Base-by-base conservation (phyloP, 148 eudicot genomes). In the Heliosperma pusillum region DNA sequence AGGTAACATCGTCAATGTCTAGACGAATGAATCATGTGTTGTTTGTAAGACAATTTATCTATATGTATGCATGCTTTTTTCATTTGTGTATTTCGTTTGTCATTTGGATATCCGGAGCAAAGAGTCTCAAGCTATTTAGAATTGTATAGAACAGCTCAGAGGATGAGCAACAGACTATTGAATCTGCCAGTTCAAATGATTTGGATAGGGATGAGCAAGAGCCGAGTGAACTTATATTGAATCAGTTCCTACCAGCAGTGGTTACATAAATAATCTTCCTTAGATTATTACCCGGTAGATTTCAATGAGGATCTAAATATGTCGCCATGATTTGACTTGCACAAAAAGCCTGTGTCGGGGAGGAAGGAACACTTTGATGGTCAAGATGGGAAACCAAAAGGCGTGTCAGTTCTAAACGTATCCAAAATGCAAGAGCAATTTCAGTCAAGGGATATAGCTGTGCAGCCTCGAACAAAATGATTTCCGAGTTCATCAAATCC, bases 391-490 rank as follows among this genome's bases (percentile, higher is more conserved):
- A 82, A 77, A 29, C 59, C 72, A 55, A 86, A 59, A 74, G 68
- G 72, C 52, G 65, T 65, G 52, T 55, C 53, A 33, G 20, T 70
- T 53, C 56, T 81, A 70, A 75, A 72, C 25, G 75, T 75, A 40
- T 74, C 86, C n/a, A 89, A 84, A 85, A 66, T 90, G 90, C 99
- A 95, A 79, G 97, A 87, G 76, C 86, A 94, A 62, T 92, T 95
- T 86, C 99, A 95, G 82, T 91, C 99, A 61, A 97, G 97, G 64
- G 82, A 90, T 77, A 95, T 97, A 79, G 94, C 99, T 45, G 80
- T 81, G 61, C 97, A 89, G 72, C 85, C 89, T 57, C 97, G 97
- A 64, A 90, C 89, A 80, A 87, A 93, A 74, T 82, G 71, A 47
- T 10, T 7, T 26, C 64, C 70, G 22, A 78, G 87, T 19, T 81